Base-by-base conservation (phyloP, 495 filamentous ascomycete species). In the Xylaria flabelliformis region DNA sequence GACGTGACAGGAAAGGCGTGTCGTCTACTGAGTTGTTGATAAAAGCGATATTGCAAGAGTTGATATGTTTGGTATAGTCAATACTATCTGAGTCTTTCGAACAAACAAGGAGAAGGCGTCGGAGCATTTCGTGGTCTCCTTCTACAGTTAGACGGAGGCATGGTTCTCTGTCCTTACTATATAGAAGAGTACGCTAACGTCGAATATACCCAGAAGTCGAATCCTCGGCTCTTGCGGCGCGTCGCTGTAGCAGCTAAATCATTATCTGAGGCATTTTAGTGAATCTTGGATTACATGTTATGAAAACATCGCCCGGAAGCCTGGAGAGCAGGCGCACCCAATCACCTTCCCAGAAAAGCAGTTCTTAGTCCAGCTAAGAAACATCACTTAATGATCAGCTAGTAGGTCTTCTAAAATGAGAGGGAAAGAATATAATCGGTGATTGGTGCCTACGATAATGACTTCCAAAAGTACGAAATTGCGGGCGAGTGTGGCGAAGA, bases 371-470 rank as follows among this genome's bases (percentile, higher is more conserved):
- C 55, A n/a, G 42, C 72, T 62, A n/a, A 67, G 69, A 58, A 79
- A 81, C 21, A 73, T 19, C 29, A 77, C 66, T 2, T 56, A 3
- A 55, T 2, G 1, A 6, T 80, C 76, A 0, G 80, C 80, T 21
- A 80, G 59, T 1, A 81, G 72, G 64, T 79, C 79, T 44, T 82
- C 79, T 5, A 80, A 61, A 12, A 76, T 26, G 34, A 2, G 26
- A 29, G 26, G 26, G 26, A 4, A 7, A 34, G 19, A 26, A 29
- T 3, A 56, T 13, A 56, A 29, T 29, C 3, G 9, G 51, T 5
- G 24, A 29, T 56, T 56, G 24, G 51, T 15, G 10, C 13, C 15
- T 1, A 24, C 13, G 51, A 13, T 15, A 3, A 56, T 7, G 3
- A 29, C 24, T 4, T 0, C 21, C 2, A 15, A 29, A 29, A 9